Evolutionary conservation across 1,139 yeast genomes (phyloP).

Genomic region (Geotrichum australiense): DNA sequence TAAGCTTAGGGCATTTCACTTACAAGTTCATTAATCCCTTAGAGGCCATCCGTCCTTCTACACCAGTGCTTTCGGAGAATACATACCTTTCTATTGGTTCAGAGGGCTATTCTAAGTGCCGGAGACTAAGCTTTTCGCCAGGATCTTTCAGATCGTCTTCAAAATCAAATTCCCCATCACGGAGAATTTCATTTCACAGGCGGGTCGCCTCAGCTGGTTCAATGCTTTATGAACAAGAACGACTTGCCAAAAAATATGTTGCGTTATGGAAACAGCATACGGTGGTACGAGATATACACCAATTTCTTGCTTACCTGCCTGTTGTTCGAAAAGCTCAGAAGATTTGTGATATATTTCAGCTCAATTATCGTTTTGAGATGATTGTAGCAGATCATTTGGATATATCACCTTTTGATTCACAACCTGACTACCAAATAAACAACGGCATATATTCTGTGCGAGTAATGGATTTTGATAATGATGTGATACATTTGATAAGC

Average conservation of each 20-base stretch:
- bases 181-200: conserved; percentile 5
- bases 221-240: conserved; percentile 21
- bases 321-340: conserved; percentile 24
- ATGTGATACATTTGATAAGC: conserved; percentile 17
- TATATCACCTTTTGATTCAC: conserved; percentile 9
- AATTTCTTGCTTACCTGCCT: conserved; percentile 17
- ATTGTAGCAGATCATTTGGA: conserved; percentile 21
- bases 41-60: not conserved
- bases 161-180: conserved; percentile 4
- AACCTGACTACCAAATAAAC: too few species aligned
- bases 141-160: not conserved
- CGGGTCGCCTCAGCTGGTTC: too few species aligned
- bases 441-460: too few species aligned
- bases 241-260: conserved; percentile 16
- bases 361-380: conserved; percentile 24
- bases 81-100: not conserved
- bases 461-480: conserved; percentile 21
- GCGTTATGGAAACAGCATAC: conserved; percentile 19
- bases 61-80: not conserved
- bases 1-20: conserved; percentile 29
- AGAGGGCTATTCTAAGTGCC: not conserved
- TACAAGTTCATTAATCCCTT: too few species aligned
- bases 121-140: not conserved
- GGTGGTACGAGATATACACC: conserved; percentile 16
- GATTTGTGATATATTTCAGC: conserved; percentile 18